Evolutionary conservation across 352 stramenopile species (phyloP).

Genomic region (Blastocystis sp.): DNA sequence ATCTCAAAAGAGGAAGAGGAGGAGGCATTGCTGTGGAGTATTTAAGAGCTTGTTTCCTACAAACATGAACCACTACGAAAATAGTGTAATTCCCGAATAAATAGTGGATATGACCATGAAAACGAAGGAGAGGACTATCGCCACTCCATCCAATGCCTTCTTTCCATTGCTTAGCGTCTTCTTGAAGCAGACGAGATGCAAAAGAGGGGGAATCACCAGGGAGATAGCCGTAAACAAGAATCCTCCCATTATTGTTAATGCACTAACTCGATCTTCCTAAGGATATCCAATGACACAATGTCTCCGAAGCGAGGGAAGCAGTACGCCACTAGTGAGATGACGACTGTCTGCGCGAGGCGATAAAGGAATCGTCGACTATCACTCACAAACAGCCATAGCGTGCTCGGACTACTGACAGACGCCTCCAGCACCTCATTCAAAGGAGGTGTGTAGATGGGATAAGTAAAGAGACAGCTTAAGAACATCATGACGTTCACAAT

Average conservation of each 20-base stretch:
- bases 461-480: background rate
- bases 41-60: conserved; percentile 48
- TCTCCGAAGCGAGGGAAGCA: conserved; percentile 2
- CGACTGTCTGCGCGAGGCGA: background rate
- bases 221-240: conserved; percentile 13
- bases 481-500: conserved; percentile 55
- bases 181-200: conserved; percentile 16
- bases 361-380: background rate
- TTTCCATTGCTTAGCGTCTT: background rate
- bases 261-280: background rate
- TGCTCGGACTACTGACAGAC: background rate
- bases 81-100: background rate
- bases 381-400: background rate
- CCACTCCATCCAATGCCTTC: background rate
- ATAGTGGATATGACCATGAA: conserved; percentile 51
- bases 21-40: conserved; percentile 62
- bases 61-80: background rate
- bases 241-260: conserved; percentile 4
- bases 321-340: conserved; percentile 2
- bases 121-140: background rate
- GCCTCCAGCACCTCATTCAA: conserved; percentile 43
- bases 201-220: background rate
- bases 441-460: conserved; percentile 3
- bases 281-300: conserved; percentile 50
- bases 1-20: conserved; percentile 78